Conservation (phyloP, 2,329 filamentous ascomycete species). For the Fusarium torulosum region DNA sequence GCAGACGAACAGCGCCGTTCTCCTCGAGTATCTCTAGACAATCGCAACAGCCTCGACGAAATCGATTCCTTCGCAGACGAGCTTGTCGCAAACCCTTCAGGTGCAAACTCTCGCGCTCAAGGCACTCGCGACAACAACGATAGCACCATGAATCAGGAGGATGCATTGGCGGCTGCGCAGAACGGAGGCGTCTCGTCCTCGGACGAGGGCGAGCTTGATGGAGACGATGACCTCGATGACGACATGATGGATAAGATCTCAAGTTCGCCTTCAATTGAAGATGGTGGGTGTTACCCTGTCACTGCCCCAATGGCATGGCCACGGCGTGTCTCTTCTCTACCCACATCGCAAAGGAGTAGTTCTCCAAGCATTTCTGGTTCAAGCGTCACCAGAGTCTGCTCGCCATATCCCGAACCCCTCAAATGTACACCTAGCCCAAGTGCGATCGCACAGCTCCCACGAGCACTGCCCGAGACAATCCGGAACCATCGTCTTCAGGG, state of each 20-base stretch:
- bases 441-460: conserved; percentile 39
- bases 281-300: conserved; percentile 82
- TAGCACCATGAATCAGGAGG: conserved; percentile 61
- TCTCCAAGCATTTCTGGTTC: conserved; percentile 44
- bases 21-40: conserved; percentile 69
- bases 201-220: conserved; percentile 74
- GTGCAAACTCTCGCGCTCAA: conserved; percentile 36
- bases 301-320: conserved; percentile 57
- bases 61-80: conserved; percentile 62
- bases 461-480: conserved; percentile 28
- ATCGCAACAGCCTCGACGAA: conserved; percentile 58
- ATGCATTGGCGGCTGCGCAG: conserved; percentile 70
- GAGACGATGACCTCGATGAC: conserved; percentile 81
- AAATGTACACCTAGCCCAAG: conserved; percentile 46
- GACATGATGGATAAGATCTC: conserved; percentile 99
- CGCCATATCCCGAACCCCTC: conserved; percentile 58
- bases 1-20: conserved; percentile 77
- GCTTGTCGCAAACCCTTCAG: conserved; percentile 55
- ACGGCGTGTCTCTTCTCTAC: conserved; percentile 59
- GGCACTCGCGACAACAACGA: conserved; percentile 40
- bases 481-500: conserved; percentile 62
- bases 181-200: conserved; percentile 67
- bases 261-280: conserved; percentile 97
- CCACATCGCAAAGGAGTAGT: conserved; percentile 51
- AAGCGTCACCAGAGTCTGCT: conserved; percentile 48